Evolutionary conservation across 805 yeast species (phyloP).

Genomic region (Candida dendrica): DNA sequence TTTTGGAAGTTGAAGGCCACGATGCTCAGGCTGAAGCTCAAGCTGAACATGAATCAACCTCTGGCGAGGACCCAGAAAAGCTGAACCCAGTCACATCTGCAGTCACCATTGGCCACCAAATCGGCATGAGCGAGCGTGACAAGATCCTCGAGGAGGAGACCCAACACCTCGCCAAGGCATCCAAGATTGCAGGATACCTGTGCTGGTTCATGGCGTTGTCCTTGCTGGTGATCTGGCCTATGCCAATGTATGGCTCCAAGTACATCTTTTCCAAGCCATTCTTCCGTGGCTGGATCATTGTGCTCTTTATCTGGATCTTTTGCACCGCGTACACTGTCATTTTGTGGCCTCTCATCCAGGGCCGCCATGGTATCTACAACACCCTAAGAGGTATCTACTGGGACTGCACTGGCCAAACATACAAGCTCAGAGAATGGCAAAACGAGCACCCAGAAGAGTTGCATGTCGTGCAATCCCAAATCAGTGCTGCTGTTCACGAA

Average conservation of each 20-base stretch:
- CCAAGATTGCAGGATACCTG: conserved; percentile 53
- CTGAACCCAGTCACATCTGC: conserved; percentile 24
- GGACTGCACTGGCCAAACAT: conserved; percentile 73
- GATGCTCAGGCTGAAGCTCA: conserved; percentile 8
- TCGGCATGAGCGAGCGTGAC: conserved; percentile 17
- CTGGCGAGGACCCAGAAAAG: conserved; percentile 11
- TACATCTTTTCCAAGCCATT: conserved; percentile 70
- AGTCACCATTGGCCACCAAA: conserved; percentile 23
- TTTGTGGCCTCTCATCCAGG: conserved; percentile 67
- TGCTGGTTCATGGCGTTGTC: conserved; percentile 57
- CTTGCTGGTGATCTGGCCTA: conserved; percentile 77
- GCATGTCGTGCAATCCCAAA: conserved; percentile 67
- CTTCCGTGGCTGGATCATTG: conserved; percentile 87
- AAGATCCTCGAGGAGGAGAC: conserved; percentile 41
- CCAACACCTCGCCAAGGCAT: conserved; percentile 43
- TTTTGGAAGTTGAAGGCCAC: conserved; percentile 34
- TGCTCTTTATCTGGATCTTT: conserved; percentile 77
- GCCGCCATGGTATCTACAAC: conserved; percentile 56
- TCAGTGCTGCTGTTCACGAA: conserved; percentile 33
- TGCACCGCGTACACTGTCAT: conserved; percentile 56
- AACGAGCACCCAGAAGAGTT: conserved; percentile 61
- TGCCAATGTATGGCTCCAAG: conserved; percentile 85
- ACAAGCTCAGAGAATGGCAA: conserved; percentile 75
- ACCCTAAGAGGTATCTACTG: conserved; percentile 76
- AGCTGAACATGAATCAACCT: conserved; percentile 37